Evolutionary conservation across 805 yeast genomes (phyloP).

Genomic region (Metschnikowia cubensis): DNA sequence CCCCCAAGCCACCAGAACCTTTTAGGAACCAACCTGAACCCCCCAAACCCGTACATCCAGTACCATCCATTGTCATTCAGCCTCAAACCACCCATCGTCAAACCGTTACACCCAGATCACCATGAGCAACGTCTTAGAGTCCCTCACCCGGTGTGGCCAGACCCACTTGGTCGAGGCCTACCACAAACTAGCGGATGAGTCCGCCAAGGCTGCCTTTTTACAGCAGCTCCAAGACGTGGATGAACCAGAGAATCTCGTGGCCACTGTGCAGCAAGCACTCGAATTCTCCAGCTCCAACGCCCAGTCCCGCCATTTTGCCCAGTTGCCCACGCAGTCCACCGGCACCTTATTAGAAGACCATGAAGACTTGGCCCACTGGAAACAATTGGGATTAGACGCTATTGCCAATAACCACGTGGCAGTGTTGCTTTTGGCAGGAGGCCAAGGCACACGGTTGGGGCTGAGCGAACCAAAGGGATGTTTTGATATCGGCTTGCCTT

Average conservation of each 20-base stretch:
- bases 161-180: conserved; percentile 49
- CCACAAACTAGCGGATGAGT: conserved; percentile 31
- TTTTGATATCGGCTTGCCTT: conserved; percentile 80
- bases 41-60: no score
- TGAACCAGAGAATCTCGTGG: conserved; percentile 39
- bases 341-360: conserved; percentile 48
- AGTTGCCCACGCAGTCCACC: conserved; percentile 42
- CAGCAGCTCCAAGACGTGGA: conserved; percentile 39
- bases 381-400: conserved; percentile 58
- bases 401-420: conserved; percentile 75
- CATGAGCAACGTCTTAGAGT: background rate
- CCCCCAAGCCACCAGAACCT: background rate
- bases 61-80: no score
- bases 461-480: conserved; percentile 92
- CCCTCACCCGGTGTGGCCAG: conserved; percentile 34
- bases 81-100: no score
- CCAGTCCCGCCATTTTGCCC: conserved; percentile 34
- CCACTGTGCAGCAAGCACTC: conserved; percentile 47
- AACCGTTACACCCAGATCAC: background rate
- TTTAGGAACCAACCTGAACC: background rate
- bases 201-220: conserved; percentile 33
- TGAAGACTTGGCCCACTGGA: conserved; percentile 36
- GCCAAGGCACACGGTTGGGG: conserved; percentile 95
- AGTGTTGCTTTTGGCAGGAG: conserved; percentile 93
- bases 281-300: conserved; percentile 25